phyloP scores from a whole-genome alignment of 345 rosid species.

The Bretschneidera sinensis region DNA sequence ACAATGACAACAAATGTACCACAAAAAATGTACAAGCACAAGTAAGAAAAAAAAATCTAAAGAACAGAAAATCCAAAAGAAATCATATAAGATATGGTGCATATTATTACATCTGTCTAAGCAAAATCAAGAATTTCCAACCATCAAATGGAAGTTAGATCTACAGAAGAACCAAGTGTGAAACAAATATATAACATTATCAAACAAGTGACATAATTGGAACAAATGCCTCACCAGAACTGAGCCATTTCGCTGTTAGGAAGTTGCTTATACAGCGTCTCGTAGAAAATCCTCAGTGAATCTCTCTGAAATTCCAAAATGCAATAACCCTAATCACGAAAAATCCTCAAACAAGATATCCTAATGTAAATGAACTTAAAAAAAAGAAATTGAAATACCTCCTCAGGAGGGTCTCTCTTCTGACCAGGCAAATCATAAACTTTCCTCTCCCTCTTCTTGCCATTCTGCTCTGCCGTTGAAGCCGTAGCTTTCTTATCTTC shows the following conservation, averaged over 20 bases:
- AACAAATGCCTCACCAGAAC: conserved; percentile 60
- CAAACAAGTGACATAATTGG: background rate
- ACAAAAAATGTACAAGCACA: background rate
- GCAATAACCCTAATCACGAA: conserved; percentile 9
- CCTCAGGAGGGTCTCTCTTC: conserved; percentile 79
- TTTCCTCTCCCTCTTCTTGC: conserved; percentile 68
- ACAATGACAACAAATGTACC: background rate
- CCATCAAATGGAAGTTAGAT: background rate
- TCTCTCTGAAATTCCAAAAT: conserved; percentile 73
- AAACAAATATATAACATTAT: background rate
- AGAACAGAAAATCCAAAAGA: background rate
- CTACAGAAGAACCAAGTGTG: background rate
- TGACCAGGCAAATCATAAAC: conserved; percentile 86
- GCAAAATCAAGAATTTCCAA: conserved; percentile 1
- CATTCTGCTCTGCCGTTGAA: conserved; percentile 17
- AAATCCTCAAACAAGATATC: background rate
- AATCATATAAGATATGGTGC: background rate
- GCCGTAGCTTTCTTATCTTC: conserved; percentile 30
- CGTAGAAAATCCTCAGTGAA: conserved; percentile 84
- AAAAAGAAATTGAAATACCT: conserved; percentile 35
- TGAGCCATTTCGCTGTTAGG: conserved; percentile 93
- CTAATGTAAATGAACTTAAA: background rate
- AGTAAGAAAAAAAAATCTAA: background rate
- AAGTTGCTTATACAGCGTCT: conserved; percentile 66
- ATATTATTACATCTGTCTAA: too few relatives aligned